Percentiles rank a stretch among this genome's conserved stretches.
Conservation (phyloP, 768 basidiomycete species). For the Phaeotremella skinneri region DNA sequence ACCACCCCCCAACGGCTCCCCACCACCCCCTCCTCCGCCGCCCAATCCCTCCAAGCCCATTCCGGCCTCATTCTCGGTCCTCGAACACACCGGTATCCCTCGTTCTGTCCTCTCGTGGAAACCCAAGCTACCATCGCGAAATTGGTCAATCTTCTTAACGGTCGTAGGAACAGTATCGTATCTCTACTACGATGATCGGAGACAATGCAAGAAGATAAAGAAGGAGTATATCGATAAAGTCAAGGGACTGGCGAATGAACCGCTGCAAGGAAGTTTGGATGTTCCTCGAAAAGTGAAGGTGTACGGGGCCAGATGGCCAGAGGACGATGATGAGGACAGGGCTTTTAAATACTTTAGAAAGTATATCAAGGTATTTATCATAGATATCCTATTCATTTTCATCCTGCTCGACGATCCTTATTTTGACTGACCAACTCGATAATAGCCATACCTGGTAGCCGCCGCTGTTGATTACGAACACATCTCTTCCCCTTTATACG, state of each 20-base stretch:
- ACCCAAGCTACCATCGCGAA: constrained; percentile 82
- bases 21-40: constrained; percentile 2
- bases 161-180: constrained; percentile 65
- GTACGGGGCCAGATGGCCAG: constrained; percentile 86
- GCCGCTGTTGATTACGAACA: constrained; percentile 91
- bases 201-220: constrained; percentile 72
- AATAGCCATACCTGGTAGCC: constrained; percentile 86
- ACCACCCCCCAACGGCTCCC: background rate
- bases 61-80: constrained; percentile 40
- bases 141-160: constrained; percentile 89
- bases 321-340: constrained; percentile 86
- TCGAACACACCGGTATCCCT: constrained; percentile 58
- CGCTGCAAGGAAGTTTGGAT: constrained; percentile 61
- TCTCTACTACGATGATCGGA: constrained; percentile 80
- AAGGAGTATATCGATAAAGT: constrained; percentile 77
- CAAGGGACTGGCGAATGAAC: constrained; percentile 68
- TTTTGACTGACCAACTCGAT: constrained; percentile 13
- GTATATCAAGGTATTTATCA: constrained; percentile 82
- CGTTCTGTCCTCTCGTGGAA: constrained; percentile 78
- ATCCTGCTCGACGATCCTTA: background rate
- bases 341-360: constrained; percentile 85
- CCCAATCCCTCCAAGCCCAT: constrained; percentile 31
- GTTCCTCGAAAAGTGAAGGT: constrained; percentile 77
- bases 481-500: constrained; percentile 73
- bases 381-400: constrained; percentile 20